These are phyloP conservation scores for Rhizophagus clarus DNA, from an alignment of 192 early-diverging fungal genomes.

Conservation along the genomic window DNA sequence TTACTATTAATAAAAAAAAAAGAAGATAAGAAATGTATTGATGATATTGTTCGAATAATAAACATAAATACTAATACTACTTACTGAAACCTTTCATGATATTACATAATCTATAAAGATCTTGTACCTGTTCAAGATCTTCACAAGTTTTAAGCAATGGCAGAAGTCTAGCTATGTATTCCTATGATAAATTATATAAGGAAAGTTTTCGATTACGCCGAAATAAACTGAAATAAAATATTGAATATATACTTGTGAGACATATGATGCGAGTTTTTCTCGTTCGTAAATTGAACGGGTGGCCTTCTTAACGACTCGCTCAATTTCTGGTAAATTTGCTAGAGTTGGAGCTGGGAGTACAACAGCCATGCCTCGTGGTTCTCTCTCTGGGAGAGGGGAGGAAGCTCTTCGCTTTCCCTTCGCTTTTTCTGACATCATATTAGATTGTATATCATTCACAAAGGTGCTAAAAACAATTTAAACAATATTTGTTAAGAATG, in stretches of 20 bases:
- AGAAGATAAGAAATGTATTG: background rate
- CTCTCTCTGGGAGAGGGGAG: background rate
- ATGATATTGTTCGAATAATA: background rate
- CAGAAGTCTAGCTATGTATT: slow-evolving; percentile 72
- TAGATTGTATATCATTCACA: background rate
- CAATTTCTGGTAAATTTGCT: slow-evolving; percentile 72
- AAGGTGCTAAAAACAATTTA: background rate
- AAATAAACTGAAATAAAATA: background rate
- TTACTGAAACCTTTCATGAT: slow-evolving; percentile 78
- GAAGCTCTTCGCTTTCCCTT: background rate
- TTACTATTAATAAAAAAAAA: slow-evolving; percentile 47
- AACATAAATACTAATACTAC: slow-evolving; percentile 20
- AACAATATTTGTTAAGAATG: background rate
- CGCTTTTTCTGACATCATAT: no score
- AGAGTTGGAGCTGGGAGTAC: slow-evolving; percentile 70
- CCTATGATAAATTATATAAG: slow-evolving; percentile 39
- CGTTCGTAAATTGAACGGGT: slow-evolving; percentile 58
- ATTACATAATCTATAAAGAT: slow-evolving; percentile 71
- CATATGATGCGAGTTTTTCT: slow-evolving; percentile 62
- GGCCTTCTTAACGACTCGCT: slow-evolving; percentile 60
- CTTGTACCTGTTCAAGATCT: slow-evolving; percentile 75
- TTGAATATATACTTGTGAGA: slow-evolving; percentile 58
- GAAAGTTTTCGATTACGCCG: background rate
- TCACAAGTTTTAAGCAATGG: slow-evolving; percentile 77
- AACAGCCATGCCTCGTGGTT: slow-evolving; percentile 10